A percentile compares a stretch with the other conserved stretches of the same genome.
phyloP scores from a whole-genome alignment of 768 basidiomycete genomes.

The Leccinum rimulosum region DNA sequence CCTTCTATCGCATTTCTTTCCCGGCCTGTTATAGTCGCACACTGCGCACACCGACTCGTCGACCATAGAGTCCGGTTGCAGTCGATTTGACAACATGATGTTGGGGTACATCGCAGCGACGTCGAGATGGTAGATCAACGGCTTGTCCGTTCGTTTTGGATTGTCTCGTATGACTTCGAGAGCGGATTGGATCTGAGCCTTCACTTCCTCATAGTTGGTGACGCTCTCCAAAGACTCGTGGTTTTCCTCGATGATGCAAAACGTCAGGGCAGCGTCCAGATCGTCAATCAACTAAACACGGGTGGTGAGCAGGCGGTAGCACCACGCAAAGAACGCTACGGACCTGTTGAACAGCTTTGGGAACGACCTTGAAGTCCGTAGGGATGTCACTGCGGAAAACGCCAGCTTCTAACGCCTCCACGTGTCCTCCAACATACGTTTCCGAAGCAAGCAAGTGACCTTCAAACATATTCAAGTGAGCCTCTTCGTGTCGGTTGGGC shows the following conservation, averaged over 20 bases:
- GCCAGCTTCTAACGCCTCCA: constrained; percentile 96
- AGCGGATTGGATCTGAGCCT: constrained; percentile 66
- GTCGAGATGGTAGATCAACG: constrained; percentile 97
- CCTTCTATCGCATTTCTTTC: constrained; percentile 90
- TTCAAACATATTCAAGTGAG: constrained; percentile 88
- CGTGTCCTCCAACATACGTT: constrained; percentile 98
- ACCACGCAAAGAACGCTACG: constrained; percentile 1
- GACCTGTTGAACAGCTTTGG: constrained; percentile 81
- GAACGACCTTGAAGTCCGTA: constrained; percentile 93
- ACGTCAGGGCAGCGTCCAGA: constrained; percentile 86
- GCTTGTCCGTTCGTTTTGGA: constrained; percentile 84
- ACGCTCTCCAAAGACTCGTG: constrained; percentile 76
- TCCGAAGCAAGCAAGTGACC: constrained; percentile 97
- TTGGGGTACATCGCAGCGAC: constrained; percentile 99
- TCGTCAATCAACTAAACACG: constrained; percentile 81
- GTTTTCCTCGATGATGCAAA: constrained; percentile 85
- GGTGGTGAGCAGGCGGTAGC: neutral
- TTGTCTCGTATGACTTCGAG: constrained; percentile 91
- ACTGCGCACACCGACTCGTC: constrained; percentile 96
- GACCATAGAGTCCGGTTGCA: constrained; percentile 97
- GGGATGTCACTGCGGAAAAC: constrained; percentile 96
- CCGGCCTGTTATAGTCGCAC: constrained; percentile 96
- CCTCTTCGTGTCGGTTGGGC: constrained; percentile 96
- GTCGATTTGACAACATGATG: constrained; percentile 99
- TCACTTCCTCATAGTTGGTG: constrained; percentile 95